These are phyloP conservation scores for Pseudotulostoma volvatum DNA, from an alignment of 495 filamentous ascomycete species.

Conservation along the genomic window DNA sequence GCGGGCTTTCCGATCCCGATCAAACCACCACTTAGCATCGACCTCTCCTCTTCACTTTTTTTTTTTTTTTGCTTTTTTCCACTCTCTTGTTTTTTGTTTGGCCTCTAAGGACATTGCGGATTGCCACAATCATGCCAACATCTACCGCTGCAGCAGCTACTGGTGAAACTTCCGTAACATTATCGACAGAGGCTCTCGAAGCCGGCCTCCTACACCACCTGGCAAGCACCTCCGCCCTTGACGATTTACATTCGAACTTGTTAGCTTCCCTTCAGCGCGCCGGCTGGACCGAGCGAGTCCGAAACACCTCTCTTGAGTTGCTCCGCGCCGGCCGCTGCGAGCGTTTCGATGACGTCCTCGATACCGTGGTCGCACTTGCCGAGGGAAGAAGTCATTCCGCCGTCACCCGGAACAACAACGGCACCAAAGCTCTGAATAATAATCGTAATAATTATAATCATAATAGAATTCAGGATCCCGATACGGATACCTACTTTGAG, in stretches of 20 bases:
- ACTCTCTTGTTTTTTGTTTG: too few species aligned
- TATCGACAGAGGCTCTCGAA: slow-evolving; percentile 24
- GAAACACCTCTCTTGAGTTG: slow-evolving; percentile 24
- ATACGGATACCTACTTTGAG: slow-evolving; percentile 18
- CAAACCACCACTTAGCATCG: too few species aligned
- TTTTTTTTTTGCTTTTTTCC: too few species aligned
- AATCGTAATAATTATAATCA: slow-evolving; percentile 2
- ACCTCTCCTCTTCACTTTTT: too few species aligned
- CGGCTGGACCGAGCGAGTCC: slow-evolving; percentile 30
- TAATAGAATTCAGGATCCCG: slow-evolving; percentile 9
- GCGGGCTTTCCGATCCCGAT: too few species aligned
- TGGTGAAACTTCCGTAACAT: too few species aligned
- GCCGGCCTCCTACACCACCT: slow-evolving; percentile 29
- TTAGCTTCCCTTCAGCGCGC: slow-evolving; percentile 26
- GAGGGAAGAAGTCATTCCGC: slow-evolving; percentile 21
- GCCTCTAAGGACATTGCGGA: too few species aligned
- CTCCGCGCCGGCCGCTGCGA: slow-evolving; percentile 31
- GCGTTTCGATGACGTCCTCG: slow-evolving; percentile 32
- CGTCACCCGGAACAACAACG: slow-evolving; percentile 8
- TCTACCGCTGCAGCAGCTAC: too few species aligned
- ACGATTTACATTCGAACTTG: slow-evolving; percentile 27
- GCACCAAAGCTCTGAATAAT: slow-evolving; percentile 5
- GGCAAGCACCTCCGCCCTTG: slow-evolving; percentile 24
- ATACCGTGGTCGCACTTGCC: slow-evolving; percentile 27
- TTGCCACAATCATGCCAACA: too few species aligned